These are phyloP conservation scores for Ordospora colligata DNA, from an alignment of 371 early-diverging fungal genomes.

Conservation along the genomic window DNA sequence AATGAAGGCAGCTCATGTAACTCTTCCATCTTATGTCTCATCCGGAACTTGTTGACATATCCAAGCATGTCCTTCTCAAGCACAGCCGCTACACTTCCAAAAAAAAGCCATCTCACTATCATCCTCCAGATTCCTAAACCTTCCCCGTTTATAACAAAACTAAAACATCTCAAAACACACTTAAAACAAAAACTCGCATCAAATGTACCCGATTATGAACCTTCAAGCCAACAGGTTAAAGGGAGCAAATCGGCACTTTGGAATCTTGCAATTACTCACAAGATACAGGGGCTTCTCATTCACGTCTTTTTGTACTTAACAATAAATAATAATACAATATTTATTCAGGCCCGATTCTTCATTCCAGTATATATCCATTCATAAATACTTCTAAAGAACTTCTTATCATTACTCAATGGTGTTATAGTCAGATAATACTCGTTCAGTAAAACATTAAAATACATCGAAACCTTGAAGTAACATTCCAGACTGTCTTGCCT, in stretches of 20 bases:
- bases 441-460: conserved; percentile 49
- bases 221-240: background rate
- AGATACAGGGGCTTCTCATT: background rate
- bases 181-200: background rate
- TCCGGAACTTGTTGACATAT: conserved; percentile 54
- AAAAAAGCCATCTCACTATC: background rate
- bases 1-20: conserved; percentile 23
- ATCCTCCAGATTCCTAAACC: background rate
- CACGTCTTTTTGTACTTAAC: background rate
- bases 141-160: background rate
- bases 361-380: conserved; percentile 14
- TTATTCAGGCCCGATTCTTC: conserved; percentile 2
- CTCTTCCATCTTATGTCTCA: conserved; percentile 24
- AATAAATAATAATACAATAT: background rate
- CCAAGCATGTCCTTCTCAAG: conserved; percentile 35
- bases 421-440: conserved; percentile 41
- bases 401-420: conserved; percentile 17
- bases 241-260: conserved; percentile 8
- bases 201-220: conserved; percentile 12
- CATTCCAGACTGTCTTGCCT: conserved; percentile 27
- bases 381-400: conserved; percentile 27
- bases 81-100: background rate
- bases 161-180: conserved; percentile 8
- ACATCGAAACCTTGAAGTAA: conserved; percentile 49
- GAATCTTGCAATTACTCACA: background rate